phyloP scores from a whole-genome alignment of 441 rosid species.

The Raphanus hybrid region DNA sequence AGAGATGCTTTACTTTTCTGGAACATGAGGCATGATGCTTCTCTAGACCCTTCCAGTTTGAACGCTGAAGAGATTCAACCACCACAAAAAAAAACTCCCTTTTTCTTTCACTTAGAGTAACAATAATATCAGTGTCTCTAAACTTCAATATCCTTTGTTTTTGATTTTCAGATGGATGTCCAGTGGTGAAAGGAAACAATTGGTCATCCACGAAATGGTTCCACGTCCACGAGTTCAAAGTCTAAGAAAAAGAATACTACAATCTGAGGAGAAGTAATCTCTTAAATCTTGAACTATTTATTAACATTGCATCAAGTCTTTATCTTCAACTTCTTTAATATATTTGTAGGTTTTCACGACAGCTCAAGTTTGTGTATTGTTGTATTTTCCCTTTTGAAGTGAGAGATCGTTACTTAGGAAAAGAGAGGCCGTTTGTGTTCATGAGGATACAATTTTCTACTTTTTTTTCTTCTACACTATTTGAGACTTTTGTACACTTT shows the following conservation, averaged over 20 bases:
- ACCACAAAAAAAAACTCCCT: neutral
- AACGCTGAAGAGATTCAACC: slow-evolving; percentile 52
- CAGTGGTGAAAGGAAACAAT: slow-evolving; percentile 89
- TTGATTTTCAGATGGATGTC: slow-evolving; percentile 75
- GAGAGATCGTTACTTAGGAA: slow-evolving; percentile 23
- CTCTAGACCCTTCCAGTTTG: slow-evolving; percentile 69
- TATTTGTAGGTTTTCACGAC: slow-evolving; percentile 8
- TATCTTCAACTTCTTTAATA: neutral
- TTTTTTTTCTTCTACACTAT: slow-evolving; percentile 1
- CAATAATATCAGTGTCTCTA: neutral
- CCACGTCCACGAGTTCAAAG: slow-evolving; percentile 71
- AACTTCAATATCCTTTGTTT: slow-evolving; percentile 1
- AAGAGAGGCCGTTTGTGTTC: slow-evolving; percentile 20
- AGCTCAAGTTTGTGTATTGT: slow-evolving; percentile 21
- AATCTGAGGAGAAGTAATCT: neutral
- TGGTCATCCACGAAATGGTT: slow-evolving; percentile 98
- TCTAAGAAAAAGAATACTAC: slow-evolving; percentile 28
- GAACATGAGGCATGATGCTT: slow-evolving; percentile 77
- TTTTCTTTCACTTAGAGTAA: neutral
- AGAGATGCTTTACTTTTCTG: slow-evolving; percentile 82
- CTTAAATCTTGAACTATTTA: slow-evolving; percentile 10
- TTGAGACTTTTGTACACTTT: slow-evolving; percentile 18
- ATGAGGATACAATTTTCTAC: slow-evolving; percentile 18
- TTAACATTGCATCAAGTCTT: neutral
- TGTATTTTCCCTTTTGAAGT: slow-evolving; percentile 21